Percentiles rank a stretch among this genome's conserved stretches.
Evolutionary conservation across 768 basidiomycete species (phyloP).

Genomic region (Boletus subcaerulescens): DNA sequence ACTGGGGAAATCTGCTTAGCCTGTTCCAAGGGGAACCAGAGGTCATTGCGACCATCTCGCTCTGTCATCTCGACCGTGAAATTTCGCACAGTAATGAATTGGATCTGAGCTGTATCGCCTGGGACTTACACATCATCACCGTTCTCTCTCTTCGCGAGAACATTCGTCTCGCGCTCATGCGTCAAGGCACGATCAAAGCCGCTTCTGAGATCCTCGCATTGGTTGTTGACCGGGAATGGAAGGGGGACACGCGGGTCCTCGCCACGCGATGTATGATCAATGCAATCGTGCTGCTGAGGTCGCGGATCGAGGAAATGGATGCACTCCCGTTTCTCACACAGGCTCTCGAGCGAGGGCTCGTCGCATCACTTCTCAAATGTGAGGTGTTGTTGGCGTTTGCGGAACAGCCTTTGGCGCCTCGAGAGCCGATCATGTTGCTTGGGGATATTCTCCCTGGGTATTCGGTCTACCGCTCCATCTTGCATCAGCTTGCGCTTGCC

Average conservation of each 20-base stretch:
- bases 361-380: slow-evolving; percentile 25
- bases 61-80: slow-evolving; percentile 27
- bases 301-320: slow-evolving; percentile 24
- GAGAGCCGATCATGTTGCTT: slow-evolving; percentile 9
- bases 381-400: slow-evolving; percentile 18
- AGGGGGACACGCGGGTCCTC: slow-evolving; percentile 2
- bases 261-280: slow-evolving; percentile 25
- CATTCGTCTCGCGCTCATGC: slow-evolving; percentile 19
- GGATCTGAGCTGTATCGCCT: slow-evolving; percentile 26
- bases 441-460: slow-evolving; percentile 21
- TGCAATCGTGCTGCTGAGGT: slow-evolving; percentile 14
- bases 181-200: slow-evolving; percentile 23
- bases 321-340: slow-evolving; percentile 26
- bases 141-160: slow-evolving; percentile 15
- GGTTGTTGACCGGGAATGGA: slow-evolving; percentile 16
- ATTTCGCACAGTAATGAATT: slow-evolving; percentile 10
- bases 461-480: slow-evolving; percentile 26
- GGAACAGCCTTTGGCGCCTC: slow-evolving; percentile 9
- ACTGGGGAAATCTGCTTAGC: slow-evolving; percentile 24
- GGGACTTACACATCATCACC: slow-evolving; percentile 30
- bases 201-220: slow-evolving; percentile 22
- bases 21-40: slow-evolving; percentile 20
- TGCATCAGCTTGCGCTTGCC: slow-evolving; percentile 10
- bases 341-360: slow-evolving; percentile 19
- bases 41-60: slow-evolving; percentile 17